phyloP scores from a whole-genome alignment of 306 rosid species.

The Fagus sylvatica region DNA sequence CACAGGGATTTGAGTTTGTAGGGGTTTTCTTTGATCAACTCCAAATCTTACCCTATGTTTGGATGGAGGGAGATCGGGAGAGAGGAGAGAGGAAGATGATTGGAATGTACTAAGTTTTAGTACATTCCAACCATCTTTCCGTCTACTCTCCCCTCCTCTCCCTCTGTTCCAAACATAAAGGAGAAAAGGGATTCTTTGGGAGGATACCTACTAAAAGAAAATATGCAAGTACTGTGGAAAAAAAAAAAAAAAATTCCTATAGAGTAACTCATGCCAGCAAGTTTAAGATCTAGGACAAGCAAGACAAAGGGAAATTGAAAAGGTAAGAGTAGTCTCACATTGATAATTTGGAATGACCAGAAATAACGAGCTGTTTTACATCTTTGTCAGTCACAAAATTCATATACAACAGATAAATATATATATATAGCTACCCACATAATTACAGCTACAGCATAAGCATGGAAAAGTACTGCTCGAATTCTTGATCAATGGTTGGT shows the following conservation, averaged over 20 bases:
- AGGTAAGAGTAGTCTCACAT: constrained; percentile 7
- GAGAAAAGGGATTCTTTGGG: too few relatives aligned
- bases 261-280: background rate
- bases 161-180: too few relatives aligned
- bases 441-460: constrained; percentile 63
- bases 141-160: too few relatives aligned
- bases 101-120: too few relatives aligned
- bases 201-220: too few relatives aligned
- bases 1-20: too few relatives aligned
- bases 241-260: background rate
- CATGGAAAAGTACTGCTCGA: constrained; percentile 85
- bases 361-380: constrained; percentile 6
- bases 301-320: too few relatives aligned
- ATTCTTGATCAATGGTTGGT: constrained; percentile 94
- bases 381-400: constrained; percentile 13
- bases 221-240: background rate
- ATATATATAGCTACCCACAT: constrained; percentile 16
- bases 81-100: too few relatives aligned
- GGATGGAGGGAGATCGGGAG: too few relatives aligned
- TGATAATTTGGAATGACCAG: constrained; percentile 3
- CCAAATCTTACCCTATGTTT: too few relatives aligned
- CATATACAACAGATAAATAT: background rate
- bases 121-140: too few relatives aligned
- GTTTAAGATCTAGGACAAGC: background rate
- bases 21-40: too few relatives aligned